Percentiles rank a stretch among this genome's conserved stretches.
Conservation (phyloP, 305 asterid genomes). For the Fraxinus sp. region DNA sequence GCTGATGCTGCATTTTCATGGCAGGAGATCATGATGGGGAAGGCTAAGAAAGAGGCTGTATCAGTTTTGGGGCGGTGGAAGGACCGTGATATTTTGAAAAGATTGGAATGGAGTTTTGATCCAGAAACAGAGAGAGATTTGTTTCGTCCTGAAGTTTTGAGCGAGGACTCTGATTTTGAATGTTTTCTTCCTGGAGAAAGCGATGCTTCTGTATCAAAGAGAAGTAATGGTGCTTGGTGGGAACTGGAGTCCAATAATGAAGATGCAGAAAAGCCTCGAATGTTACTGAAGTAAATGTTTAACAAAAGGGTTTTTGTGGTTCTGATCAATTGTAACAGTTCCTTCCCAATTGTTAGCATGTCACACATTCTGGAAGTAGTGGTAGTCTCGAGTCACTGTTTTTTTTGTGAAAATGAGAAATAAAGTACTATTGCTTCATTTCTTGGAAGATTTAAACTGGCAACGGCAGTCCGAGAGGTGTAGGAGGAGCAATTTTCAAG, state of each 20-base stretch:
- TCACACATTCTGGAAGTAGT: neutral
- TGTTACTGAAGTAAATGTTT: constrained; percentile 10
- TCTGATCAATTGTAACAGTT: neutral
- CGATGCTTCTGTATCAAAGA: constrained; percentile 36
- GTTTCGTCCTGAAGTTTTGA: constrained; percentile 37
- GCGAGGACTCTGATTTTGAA: constrained; percentile 44
- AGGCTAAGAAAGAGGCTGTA: constrained; percentile 71
- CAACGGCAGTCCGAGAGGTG: neutral
- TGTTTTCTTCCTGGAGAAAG: constrained; percentile 37
- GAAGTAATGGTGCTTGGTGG: constrained; percentile 63
- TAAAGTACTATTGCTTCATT: neutral
- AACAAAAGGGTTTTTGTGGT: neutral
- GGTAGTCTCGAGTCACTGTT: neutral
- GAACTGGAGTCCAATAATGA: constrained; percentile 36
- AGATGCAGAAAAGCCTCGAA: constrained; percentile 12
- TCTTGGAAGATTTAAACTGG: neutral
- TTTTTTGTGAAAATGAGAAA: neutral
- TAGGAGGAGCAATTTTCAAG: neutral
- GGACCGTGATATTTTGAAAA: constrained; percentile 60
- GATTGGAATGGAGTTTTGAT: constrained; percentile 74
- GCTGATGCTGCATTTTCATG: constrained; percentile 87
- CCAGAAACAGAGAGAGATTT: constrained; percentile 45
- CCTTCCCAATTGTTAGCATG: neutral
- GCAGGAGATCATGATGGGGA: constrained; percentile 77
- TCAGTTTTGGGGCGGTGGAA: constrained; percentile 79